These are phyloP conservation scores for Erysimum cheiranthoides DNA, from an alignment of 345 rosid species.

Conservation along the genomic window DNA sequence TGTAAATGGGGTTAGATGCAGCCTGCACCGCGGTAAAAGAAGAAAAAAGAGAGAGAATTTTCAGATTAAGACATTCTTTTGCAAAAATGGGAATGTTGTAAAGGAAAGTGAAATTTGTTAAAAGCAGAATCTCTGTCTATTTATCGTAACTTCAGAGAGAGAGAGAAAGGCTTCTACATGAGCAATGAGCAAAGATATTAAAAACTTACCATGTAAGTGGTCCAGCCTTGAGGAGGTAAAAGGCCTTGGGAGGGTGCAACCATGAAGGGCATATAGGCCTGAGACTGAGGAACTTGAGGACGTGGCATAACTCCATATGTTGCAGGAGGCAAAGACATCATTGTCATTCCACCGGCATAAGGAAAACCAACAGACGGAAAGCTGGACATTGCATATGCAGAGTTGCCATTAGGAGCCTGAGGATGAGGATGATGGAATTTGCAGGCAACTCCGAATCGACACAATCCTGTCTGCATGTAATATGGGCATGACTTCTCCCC, in stretches of 20 bases:
- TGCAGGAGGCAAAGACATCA: constrained; percentile 63
- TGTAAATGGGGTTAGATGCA: constrained; percentile 56
- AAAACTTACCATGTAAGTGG: constrained; percentile 65
- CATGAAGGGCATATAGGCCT: constrained; percentile 61
- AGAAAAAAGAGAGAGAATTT: neutral
- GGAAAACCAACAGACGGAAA: constrained; percentile 61
- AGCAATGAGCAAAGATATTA: neutral
- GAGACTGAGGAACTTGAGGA: constrained; percentile 54
- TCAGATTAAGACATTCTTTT: constrained; percentile 22
- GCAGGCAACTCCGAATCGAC: constrained; percentile 82
- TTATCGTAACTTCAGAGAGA: neutral
- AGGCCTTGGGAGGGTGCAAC: constrained; percentile 66
- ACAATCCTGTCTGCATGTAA: constrained; percentile 77
- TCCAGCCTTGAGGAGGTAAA: constrained; percentile 68
- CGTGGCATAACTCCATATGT: constrained; percentile 56
- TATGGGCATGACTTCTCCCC: constrained; percentile 81
- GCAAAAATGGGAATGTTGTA: constrained; percentile 14
- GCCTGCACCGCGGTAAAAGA: constrained; percentile 42
- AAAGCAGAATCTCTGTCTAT: constrained; percentile 1
- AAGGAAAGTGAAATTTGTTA: neutral
- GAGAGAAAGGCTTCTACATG: neutral
- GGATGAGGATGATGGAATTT: constrained; percentile 82
- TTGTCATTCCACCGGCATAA: constrained; percentile 59
- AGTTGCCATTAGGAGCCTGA: constrained; percentile 54
- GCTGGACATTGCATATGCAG: constrained; percentile 53